Base-by-base conservation (phyloP, 805 yeast species). In the Zygotorulaspora danielsina region DNA sequence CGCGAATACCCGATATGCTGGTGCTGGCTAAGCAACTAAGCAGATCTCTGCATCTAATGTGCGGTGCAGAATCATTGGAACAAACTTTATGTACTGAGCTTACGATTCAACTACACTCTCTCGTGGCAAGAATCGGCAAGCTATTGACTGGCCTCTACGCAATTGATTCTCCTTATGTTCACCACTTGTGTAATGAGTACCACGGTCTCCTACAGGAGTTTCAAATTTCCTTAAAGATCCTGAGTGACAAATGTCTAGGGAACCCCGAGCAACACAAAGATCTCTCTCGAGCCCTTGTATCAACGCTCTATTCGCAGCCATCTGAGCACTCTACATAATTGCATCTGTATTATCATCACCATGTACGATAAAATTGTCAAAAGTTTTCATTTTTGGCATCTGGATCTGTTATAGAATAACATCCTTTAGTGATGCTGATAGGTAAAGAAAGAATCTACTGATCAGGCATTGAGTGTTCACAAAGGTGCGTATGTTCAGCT, bases 141-240 rank as follows among this genome's bases (percentile, higher is more conserved):
- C 28, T 47, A 11, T 34, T 57, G 10, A 32, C 32, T 3, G 34
- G 46, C 3, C 28, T 55, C 8, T 44, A 45, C 10, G 36, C 44
- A 1, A 27, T 53, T 16, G 49, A 50, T 11, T 59, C 65, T 2
- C 59, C 64, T 11, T 48, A 51, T 28, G 40, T 58, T 13, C 52
- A 47, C 29, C 57, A 57, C 31, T 25, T 57, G 19, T 50, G 56
- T 21, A 57, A 58, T 31, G 64, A 57, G 32, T 55, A 54, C 36
- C 61, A 56, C 22, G 55, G 59, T 9, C 41, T 59, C n/a, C 38
- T 58, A 11, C 58, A 51, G 28, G 55, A 53, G 13, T 57, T 55
- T 20, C 62, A 55, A 34, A 43, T 54, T 5, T 55, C 61, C 12
- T 39, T 59, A 13, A 57, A 55, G 39, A 46, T 55, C 2, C 36